Evolutionary conservation across 176 grass and related monocot genomes (phyloP).

Genomic region (Bothriochloa decipiens): DNA sequence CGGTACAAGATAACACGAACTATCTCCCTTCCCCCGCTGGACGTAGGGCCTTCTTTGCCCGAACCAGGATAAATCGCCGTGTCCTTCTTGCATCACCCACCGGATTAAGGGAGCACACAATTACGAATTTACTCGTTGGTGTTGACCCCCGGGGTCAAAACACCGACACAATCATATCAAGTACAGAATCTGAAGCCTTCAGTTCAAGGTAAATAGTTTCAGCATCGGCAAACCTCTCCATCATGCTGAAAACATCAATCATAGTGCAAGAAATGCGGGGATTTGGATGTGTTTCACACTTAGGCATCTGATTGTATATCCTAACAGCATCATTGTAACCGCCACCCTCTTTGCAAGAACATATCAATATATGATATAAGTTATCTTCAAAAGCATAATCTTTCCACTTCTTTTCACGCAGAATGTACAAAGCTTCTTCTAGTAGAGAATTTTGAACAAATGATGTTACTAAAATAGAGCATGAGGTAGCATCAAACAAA

Average conservation of each 20-base stretch:
- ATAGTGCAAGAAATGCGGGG: slow-evolving; percentile 77
- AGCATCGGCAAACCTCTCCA: slow-evolving; percentile 72
- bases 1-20: no score
- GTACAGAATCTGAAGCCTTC: slow-evolving; percentile 48
- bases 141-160: no score
- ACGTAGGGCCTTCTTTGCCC: no score
- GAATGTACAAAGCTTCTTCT: slow-evolving; percentile 73
- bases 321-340: slow-evolving; percentile 62
- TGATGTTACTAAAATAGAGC: slow-evolving; percentile 74
- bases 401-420: slow-evolving; percentile 81
- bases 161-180: slow-evolving; percentile 98
- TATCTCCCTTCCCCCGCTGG: no score
- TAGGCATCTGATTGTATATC: slow-evolving; percentile 68
- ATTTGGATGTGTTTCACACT: slow-evolving; percentile 58
- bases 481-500: slow-evolving; percentile 71
- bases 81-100: no score
- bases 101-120: no score
- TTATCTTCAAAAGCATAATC: slow-evolving; percentile 81
- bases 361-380: slow-evolving; percentile 89
- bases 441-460: slow-evolving; percentile 79
- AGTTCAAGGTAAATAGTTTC: slow-evolving; percentile 68
- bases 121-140: no score
- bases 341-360: slow-evolving; percentile 84
- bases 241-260: slow-evolving; percentile 81
- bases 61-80: no score